phyloP scores from a whole-genome alignment of 2,329 filamentous ascomycete species.

The Colletotrichum limetticola region DNA sequence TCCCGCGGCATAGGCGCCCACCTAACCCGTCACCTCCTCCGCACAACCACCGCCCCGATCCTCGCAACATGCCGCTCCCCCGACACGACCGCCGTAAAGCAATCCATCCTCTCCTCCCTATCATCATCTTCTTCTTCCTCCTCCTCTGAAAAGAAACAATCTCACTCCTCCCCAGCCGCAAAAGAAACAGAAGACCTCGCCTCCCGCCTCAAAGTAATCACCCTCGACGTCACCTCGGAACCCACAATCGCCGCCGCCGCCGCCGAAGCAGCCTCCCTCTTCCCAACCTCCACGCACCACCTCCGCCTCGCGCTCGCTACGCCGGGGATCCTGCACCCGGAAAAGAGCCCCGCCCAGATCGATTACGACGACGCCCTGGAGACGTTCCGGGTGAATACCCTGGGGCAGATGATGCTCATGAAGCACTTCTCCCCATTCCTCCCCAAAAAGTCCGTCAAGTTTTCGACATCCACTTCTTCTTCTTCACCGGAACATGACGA shows the following conservation, averaged over 20 bases:
- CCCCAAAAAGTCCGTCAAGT: conserved; percentile 64
- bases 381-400: conserved; percentile 78
- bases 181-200: conserved; percentile 37
- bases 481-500: not conserved
- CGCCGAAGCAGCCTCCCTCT: conserved; percentile 59
- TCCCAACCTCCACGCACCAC: conserved; percentile 62
- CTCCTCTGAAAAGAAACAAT: no score
- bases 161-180: conserved; percentile 1
- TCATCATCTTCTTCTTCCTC: not conserved
- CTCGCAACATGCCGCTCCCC: conserved; percentile 54
- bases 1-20: conserved; percentile 61
- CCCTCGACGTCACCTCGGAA: conserved; percentile 68
- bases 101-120: conserved; percentile 45
- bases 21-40: conserved; percentile 60
- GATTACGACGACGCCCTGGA: conserved; percentile 69
- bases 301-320: conserved; percentile 77
- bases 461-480: conserved; percentile 36
- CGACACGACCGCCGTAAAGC: conserved; percentile 49
- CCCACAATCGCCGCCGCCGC: conserved; percentile 68
- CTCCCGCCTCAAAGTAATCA: conserved; percentile 51
- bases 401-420: conserved; percentile 80
- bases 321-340: conserved; percentile 78
- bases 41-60: conserved; percentile 58
- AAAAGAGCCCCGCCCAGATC: conserved; percentile 76
- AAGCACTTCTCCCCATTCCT: conserved; percentile 80